Evolutionary conservation across 768 basidiomycete species (phyloP).

Genomic region (Xerocomus brunneocitrinus): DNA sequence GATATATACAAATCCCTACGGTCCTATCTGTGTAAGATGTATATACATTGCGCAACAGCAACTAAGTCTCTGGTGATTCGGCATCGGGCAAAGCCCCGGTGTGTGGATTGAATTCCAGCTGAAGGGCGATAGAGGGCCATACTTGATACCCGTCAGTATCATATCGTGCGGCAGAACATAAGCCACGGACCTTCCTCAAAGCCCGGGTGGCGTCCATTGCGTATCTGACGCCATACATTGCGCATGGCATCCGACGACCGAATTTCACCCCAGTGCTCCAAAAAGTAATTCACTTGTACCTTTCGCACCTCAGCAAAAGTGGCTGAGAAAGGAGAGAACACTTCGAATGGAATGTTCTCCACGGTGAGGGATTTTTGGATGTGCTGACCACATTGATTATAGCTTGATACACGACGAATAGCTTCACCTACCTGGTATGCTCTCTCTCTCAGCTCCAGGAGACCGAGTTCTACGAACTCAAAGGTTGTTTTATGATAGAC

Average conservation of each 20-base stretch:
- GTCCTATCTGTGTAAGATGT: constrained; percentile 5
- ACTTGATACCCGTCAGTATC: constrained; percentile 36
- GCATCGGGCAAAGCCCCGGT: constrained; percentile 21
- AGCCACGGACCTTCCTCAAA: constrained; percentile 70
- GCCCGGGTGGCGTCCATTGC: constrained; percentile 77
- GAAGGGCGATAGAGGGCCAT: constrained; percentile 63
- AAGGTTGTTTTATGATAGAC: neutral
- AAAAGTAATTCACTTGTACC: constrained; percentile 76
- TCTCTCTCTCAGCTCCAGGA: constrained; percentile 66
- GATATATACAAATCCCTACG: constrained; percentile 5
- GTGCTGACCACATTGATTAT: constrained; percentile 41
- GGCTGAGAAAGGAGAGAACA: constrained; percentile 81
- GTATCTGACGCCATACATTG: constrained; percentile 80
- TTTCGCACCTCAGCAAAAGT: constrained; percentile 78
- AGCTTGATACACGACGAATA: neutral
- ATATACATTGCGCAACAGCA: neutral
- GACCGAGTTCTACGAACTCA: constrained; percentile 53
- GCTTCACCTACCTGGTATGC: constrained; percentile 47
- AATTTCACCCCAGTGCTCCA: constrained; percentile 79
- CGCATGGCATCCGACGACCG: constrained; percentile 80
- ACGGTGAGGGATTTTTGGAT: constrained; percentile 72
- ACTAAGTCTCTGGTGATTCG: constrained; percentile 16
- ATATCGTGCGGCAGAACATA: neutral
- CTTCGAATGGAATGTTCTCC: constrained; percentile 80
- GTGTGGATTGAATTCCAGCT: constrained; percentile 55